These are phyloP conservation scores for Polyplosphaeria fusca DNA, from an alignment of 495 filamentous ascomycete species.

Conservation along the genomic window DNA sequence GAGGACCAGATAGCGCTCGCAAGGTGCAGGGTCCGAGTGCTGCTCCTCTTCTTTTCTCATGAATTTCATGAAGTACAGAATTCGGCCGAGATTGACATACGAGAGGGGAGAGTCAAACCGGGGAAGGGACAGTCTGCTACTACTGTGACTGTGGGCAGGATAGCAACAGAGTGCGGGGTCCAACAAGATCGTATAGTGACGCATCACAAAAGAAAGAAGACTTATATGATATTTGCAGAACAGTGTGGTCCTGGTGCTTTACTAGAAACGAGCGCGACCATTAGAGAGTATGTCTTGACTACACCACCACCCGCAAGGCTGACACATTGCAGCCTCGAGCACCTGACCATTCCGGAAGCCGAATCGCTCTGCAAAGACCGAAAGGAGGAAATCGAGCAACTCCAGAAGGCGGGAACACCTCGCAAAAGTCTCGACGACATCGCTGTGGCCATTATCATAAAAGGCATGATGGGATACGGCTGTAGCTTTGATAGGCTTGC, in stretches of 20 bases:
- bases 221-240: not conserved
- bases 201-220: not conserved
- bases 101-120: too few species aligned
- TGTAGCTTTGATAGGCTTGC: not conserved
- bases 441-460: not conserved
- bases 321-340: not conserved
- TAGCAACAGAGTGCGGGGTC: not conserved
- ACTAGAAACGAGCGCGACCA: not conserved
- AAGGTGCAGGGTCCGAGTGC: not conserved
- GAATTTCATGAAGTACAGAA: not conserved
- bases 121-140: not conserved
- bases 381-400: not conserved
- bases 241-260: not conserved
- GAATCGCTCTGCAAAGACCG: not conserved
- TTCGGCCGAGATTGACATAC: not conserved
- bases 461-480: not conserved
- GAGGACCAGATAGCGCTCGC: not conserved
- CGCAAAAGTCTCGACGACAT: too few species aligned
- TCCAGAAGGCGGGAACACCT: not conserved
- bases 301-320: not conserved
- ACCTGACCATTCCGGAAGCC: not conserved
- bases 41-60: not conserved
- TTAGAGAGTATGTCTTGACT: not conserved
- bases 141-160: not conserved
- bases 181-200: not conserved